A percentile compares a stretch with the other conserved stretches of the same genome.
Conservation (phyloP, 495 filamentous ascomycete species). For the Lasiosphaeria ovina region DNA sequence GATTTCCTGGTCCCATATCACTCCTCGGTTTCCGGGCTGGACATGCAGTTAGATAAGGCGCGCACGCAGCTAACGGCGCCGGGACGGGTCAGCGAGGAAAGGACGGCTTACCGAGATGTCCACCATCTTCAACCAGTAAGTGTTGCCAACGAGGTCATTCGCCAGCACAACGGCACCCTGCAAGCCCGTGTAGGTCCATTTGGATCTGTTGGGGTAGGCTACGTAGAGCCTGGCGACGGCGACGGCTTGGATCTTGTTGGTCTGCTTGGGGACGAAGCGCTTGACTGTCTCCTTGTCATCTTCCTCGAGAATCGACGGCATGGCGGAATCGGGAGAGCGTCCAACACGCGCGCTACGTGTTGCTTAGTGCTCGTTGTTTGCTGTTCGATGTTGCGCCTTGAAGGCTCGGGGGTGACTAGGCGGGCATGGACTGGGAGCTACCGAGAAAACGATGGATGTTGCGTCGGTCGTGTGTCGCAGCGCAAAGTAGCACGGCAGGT, state of each 20-base stretch:
- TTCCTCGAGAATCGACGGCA: slow-evolving; percentile 87
- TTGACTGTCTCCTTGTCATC: slow-evolving; percentile 93
- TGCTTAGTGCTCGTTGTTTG: too few species aligned
- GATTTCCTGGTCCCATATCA: slow-evolving; percentile 98
- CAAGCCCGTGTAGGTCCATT: slow-evolving; percentile 93
- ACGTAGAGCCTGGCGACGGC: slow-evolving; percentile 93
- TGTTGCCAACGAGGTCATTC: slow-evolving; percentile 91
- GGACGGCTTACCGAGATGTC: slow-evolving; percentile 78
- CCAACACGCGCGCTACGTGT: slow-evolving; percentile 4
- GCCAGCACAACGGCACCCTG: slow-evolving; percentile 92
- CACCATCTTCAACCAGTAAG: slow-evolving; percentile 95
- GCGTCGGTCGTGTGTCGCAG: slow-evolving; percentile 3
- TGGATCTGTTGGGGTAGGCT: slow-evolving; percentile 78
- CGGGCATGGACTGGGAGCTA: slow-evolving; percentile 9
- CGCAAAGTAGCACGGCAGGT: not conserved
- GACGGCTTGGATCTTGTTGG: slow-evolving; percentile 93
- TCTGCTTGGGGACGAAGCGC: slow-evolving; percentile 81
- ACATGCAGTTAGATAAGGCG: slow-evolving; percentile 19
- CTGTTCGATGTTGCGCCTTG: slow-evolving; percentile 12
- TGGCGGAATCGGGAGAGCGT: slow-evolving; percentile 37
- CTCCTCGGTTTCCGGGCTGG: slow-evolving; percentile 76
- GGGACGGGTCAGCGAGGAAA: not conserved
- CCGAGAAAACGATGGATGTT: slow-evolving; percentile 3
- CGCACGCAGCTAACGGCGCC: not conserved
- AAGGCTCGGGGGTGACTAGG: slow-evolving; percentile 6